Base-by-base conservation (phyloP, 805 yeast species). In the Pichia paraexigua region DNA sequence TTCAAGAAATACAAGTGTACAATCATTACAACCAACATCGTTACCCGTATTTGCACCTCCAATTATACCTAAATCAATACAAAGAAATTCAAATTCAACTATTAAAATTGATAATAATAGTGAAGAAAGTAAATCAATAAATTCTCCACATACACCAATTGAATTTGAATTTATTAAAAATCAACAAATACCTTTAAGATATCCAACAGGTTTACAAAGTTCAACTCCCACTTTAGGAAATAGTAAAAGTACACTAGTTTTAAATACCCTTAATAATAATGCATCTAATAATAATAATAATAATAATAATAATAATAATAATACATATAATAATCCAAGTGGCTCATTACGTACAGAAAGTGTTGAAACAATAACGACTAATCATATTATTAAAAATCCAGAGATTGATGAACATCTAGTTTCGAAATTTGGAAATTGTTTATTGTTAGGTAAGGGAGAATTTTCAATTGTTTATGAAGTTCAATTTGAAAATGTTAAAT, bases 401-500 rank as follows among this genome's bases (percentile, higher is more conserved):
- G 51, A 53, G 17, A 56, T 64, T 18, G 78, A 74, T 59, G 69
- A 69, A 35, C 80, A 78, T 62, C 61, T 79, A 27, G 62, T 70
- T 40, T 72, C 77, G 13, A 74, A 73, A 58, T 79, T 79, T 65
- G 84, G 83, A 22, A 82, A 84, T 55, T 91, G 92, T 43, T 74
- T 76, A 43, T 69, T 83, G 44, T 71, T 92, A 22, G 96, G 96
- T 2, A 72, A 78, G 37, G 98, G 99, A 24, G 96, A 89, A 66
- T 94, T 94, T 62, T 89, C 97, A 2, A 73, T 80, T 22, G 99
- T 95, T 18, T 94, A 82, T 66, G 86, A 86, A 55, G 92, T 92
- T 43, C 74, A 80, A 17, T 85, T 82, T 61, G 82, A 82, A 54
- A 73, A 75, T 48, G 76, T 77, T 46, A 82, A 79, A 60, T 89